These are phyloP conservation scores for Dissophora ornata DNA, from an alignment of 192 early-diverging fungal genomes.

Conservation along the genomic window DNA sequence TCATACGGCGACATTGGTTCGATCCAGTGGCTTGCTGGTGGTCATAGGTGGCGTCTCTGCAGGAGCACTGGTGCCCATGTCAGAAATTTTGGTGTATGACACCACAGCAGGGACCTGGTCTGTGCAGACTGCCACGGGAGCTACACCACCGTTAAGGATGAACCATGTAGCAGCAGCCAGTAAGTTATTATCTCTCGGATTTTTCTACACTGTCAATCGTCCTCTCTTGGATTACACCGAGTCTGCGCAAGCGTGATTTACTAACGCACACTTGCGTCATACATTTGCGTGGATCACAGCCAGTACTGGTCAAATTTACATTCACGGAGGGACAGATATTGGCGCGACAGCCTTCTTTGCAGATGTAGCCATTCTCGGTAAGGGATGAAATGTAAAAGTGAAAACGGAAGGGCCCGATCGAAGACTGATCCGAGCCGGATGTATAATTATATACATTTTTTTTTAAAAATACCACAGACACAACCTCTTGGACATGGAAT, in stretches of 20 bases:
- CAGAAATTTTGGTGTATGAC: slow-evolving; percentile 44
- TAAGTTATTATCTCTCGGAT: slow-evolving; percentile 24
- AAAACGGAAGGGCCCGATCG: background rate
- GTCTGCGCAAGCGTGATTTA: too few species aligned
- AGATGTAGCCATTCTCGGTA: slow-evolving; percentile 48
- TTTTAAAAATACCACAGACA: slow-evolving; percentile 33
- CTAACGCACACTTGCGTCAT: slow-evolving; percentile 12
- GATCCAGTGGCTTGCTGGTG: slow-evolving; percentile 39
- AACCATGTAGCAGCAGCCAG: slow-evolving; percentile 45
- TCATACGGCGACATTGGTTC: slow-evolving; percentile 38
- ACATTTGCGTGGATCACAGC: slow-evolving; percentile 8
- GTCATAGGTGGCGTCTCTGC: slow-evolving; percentile 37
- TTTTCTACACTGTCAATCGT: too few species aligned
- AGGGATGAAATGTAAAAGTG: background rate
- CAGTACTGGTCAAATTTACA: slow-evolving; percentile 38
- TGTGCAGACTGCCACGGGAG: slow-evolving; percentile 39
- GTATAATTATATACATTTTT: too few species aligned
- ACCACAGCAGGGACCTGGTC: slow-evolving; percentile 36
- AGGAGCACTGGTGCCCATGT: slow-evolving; percentile 31
- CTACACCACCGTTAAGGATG: slow-evolving; percentile 31
- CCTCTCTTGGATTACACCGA: too few species aligned
- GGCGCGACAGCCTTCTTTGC: slow-evolving; percentile 33
- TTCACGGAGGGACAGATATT: slow-evolving; percentile 47
- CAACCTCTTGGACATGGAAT: slow-evolving; percentile 47
- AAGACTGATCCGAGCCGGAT: background rate